Conservation (phyloP, 306 rosid genomes). For the Cicer pinnatifidum region DNA sequence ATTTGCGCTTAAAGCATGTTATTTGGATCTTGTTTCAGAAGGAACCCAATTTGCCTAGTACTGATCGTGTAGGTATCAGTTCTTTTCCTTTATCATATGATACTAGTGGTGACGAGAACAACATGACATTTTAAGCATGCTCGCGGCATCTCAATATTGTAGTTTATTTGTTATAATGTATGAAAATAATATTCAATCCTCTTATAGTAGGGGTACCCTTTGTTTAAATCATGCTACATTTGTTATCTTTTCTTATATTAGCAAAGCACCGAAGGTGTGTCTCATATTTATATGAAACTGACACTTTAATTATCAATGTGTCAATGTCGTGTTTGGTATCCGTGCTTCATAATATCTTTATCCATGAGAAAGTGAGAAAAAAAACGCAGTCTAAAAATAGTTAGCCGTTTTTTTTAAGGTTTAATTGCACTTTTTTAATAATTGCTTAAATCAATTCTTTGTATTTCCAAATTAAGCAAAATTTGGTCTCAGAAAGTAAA, state of each 20-base stretch:
- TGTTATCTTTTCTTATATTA: neutral
- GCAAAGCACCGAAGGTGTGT: too few relatives aligned
- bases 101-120: conserved; percentile 2
- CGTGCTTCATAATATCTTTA: neutral
- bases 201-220: neutral
- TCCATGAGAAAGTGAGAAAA: neutral
- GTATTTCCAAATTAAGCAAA: too few relatives aligned
- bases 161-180: conserved; percentile 32
- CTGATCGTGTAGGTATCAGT: neutral
- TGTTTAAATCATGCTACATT: neutral
- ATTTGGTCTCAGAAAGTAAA: too few relatives aligned
- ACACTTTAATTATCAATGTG: too few relatives aligned
- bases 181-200: neutral
- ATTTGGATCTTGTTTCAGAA: neutral
- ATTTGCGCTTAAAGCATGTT: conserved; percentile 24
- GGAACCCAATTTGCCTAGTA: neutral
- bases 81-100: conserved; percentile 22
- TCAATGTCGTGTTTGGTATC: too few relatives aligned
- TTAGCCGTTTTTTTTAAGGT: neutral
- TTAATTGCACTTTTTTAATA: too few relatives aligned
- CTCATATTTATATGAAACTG: too few relatives aligned
- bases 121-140: conserved; percentile 14
- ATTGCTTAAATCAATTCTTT: too few relatives aligned
- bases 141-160: conserved; percentile 19
- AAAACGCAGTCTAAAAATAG: neutral